Evolutionary conservation across 306 rosid species (phyloP), one percentile per base, ranked within the genome.

Genomic region (Cercis canadensis): DNA sequence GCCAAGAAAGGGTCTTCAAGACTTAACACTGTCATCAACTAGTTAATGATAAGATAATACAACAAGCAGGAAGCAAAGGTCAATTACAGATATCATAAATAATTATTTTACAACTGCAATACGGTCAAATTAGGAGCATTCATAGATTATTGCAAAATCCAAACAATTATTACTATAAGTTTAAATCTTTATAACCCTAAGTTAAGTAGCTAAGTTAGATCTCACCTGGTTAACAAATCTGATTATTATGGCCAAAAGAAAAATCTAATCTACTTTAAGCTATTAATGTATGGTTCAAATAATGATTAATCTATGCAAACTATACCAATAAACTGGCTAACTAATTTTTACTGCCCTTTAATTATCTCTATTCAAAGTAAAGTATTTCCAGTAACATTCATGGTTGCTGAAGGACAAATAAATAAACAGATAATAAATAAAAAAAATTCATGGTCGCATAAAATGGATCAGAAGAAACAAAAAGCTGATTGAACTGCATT

Each of bases 41-140:
- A 72, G 57, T 34, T 44, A 69, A 74, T 32, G 46, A 63, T 18
- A 63, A 69, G 50, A 63, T 50, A 62, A 24, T 24, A 63, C 55
- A 57, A 57, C 17, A 50, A 75, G 15, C 2, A 63, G 56, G 21
- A 70, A 53, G 43, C 11, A 8, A 60, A 11, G 41, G 47, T 69
- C 58, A 47, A 63, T 41, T 34, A 31, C 69, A 57, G 21, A 31
- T 47, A 41, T 49, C 41, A 47, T 49, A 49, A 14, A 12, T 52
- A 16, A 32, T 63, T 40, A 55, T 55, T 24, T 54, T 45, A 45
- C 24, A 32, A 52, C 18, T 32, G 9, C 29, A 17, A 62, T 31
- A 72, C 16, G 59, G 10, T 14, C 31, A 24, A 8, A 32, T 44
- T 12, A 58, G 41, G 33, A 21, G 52, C 6, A 51, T 2, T 21